Base-by-base conservation (phyloP, 2,329 filamentous ascomycete species). In the Penicillium sp. region DNA sequence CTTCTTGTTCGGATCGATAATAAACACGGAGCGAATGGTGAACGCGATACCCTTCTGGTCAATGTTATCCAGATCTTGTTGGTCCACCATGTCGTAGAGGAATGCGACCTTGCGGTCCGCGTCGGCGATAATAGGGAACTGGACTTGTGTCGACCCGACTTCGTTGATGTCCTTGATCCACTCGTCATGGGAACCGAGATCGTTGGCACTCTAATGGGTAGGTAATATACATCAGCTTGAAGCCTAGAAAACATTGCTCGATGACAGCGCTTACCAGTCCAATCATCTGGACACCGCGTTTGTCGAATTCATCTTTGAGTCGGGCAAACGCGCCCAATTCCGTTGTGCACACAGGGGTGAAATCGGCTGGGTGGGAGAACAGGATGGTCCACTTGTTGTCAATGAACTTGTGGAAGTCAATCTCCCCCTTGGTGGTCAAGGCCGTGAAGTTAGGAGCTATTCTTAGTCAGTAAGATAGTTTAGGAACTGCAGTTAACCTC, bases 1-100 rank as follows among this genome's bases (percentile, higher is more conserved):
- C 72, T 87, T 92, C 84, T 95, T 95, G 75, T 82, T 85, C 58
- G 91, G 90, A 77, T 96, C 90, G 71, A 96, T 95, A 75, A 95
- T 80, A 80, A 95, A 96, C 69, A 96, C 91, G 62, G 88, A 89
- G 66, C 91, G 89, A 76, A 96, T 95, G 64, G 91, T 95, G 75
- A 95, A 93, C 52, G 90, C 89, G 62, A 92, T 87, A 62, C 62
- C 86, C 80, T 89, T 89, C 65, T 80, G 72, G 71, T 89, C 87
- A 51, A 90, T 85, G 75, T 90, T 91, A 77, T 85, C 88, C 64
- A 84, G 81, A 72, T 91, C 87, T 73, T 91, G 86, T 76, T 88
- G 81, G 75, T 91, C 87, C 68, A 91, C 79, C 87, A 91, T 91
- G 76, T 91, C 88, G 72, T 90, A 91, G 57, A 81, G 75, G 65